phyloP scores from a whole-genome alignment of 495 filamentous ascomycete species.

The Pseudotulostoma volvatum region DNA sequence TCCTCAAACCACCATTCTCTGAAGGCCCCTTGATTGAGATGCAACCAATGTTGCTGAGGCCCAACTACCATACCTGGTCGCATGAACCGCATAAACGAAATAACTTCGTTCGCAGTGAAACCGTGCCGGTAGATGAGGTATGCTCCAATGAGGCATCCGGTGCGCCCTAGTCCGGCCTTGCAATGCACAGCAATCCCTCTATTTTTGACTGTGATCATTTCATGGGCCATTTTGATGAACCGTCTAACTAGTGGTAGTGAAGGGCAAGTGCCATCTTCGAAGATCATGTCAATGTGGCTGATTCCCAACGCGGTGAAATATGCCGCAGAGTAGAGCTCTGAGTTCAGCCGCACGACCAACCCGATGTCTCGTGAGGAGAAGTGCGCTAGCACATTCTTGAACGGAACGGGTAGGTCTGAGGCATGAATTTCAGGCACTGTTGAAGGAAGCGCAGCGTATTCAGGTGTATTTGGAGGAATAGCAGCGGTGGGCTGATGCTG shows the following conservation, averaged over 20 bases:
- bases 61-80: conserved; percentile 97
- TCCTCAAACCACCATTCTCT: conserved; percentile 98
- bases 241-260: conserved; percentile 67
- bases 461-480: conserved; percentile 50
- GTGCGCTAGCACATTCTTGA: conserved; percentile 88
- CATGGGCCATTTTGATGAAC: conserved; percentile 88
- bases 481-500: conserved; percentile 60
- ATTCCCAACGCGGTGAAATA: conserved; percentile 94
- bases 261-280: conserved; percentile 95
- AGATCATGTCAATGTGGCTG: conserved; percentile 95
- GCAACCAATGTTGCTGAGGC: conserved; percentile 98
- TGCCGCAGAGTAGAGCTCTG: conserved; percentile 82
- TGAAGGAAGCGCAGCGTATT: conserved; percentile 54
- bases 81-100: conserved; percentile 99
- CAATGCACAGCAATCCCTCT: conserved; percentile 93
- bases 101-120: conserved; percentile 97
- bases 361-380: conserved; percentile 77
- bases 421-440: conserved; percentile 47
- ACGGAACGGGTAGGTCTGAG: conserved; percentile 53
- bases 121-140: conserved; percentile 95
- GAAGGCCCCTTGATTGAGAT: conserved; percentile 91
- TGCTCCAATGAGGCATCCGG: conserved; percentile 88
- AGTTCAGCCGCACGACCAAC: conserved; percentile 88
- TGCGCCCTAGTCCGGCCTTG: conserved; percentile 93
- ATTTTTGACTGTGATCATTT: conserved; percentile 75